Evolutionary conservation across 805 yeast species (phyloP).

Genomic region (Priceomyces melissophilus): DNA sequence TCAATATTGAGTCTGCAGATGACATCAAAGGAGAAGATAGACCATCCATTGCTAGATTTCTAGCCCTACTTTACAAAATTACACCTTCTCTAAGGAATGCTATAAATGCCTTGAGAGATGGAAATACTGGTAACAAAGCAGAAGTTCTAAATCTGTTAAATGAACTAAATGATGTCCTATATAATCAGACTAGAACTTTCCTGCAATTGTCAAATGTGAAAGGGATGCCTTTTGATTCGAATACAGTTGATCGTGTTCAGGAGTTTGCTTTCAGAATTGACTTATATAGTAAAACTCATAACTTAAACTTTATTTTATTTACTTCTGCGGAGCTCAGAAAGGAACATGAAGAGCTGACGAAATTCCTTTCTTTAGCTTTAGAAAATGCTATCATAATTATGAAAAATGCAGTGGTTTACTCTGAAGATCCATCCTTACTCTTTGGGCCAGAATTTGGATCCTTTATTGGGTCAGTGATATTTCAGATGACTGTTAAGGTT

Average conservation of each 20-base stretch:
- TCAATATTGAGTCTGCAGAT: neutral
- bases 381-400: constrained; percentile 3
- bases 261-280: constrained; percentile 6
- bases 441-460: constrained; percentile 7
- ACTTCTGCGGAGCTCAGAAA: neutral
- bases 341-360: constrained; percentile 39
- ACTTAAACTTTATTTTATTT: constrained; percentile 3
- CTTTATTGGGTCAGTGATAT: constrained; percentile 6
- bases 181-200: constrained; percentile 5
- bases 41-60: constrained; percentile 1
- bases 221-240: constrained; percentile 1
- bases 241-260: constrained; percentile 5
- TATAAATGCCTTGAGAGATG: neutral
- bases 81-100: constrained; percentile 1
- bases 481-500: constrained; percentile 3
- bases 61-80: neutral
- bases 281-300: constrained; percentile 1
- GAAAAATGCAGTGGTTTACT: constrained; percentile 3
- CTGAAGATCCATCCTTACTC: constrained; percentile 3
- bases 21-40: neutral
- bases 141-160: constrained; percentile 2
- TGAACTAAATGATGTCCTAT: constrained; percentile 3
- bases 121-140: neutral
- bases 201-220: constrained; percentile 2
- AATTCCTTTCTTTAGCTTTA: constrained; percentile 2